Percentiles rank a stretch among this genome's conserved stretches.
phyloP scores from a whole-genome alignment of 306 rosid genomes.

The Begonia masoniana region DNA sequence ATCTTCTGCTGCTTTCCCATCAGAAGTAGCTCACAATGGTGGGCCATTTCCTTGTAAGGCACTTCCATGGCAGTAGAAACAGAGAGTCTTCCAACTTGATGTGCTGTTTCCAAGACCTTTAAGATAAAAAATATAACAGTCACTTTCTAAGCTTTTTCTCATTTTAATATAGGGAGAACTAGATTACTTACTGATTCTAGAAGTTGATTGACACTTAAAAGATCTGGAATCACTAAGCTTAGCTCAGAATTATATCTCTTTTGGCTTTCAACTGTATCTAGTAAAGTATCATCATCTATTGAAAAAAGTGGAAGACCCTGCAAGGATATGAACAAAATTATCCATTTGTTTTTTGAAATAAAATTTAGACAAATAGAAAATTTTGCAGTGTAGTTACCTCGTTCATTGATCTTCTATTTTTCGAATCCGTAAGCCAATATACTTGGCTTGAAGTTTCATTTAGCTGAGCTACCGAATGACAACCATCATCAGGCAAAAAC shows the following conservation, averaged over 20 bases:
- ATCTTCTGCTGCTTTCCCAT: conserved; percentile 63
- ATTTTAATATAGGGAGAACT: conserved; percentile 8
- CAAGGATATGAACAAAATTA: conserved; percentile 4
- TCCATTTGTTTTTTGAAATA: background rate
- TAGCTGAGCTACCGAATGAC: conserved; percentile 50
- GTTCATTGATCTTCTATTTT: conserved; percentile 11
- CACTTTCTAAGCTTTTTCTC: background rate
- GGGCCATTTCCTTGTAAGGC: conserved; percentile 74
- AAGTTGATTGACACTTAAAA: conserved; percentile 71
- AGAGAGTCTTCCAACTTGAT: conserved; percentile 50
- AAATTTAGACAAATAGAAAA: background rate
- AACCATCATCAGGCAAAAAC: conserved; percentile 47
- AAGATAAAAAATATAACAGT: conserved; percentile 1
- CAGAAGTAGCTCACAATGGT: conserved; percentile 64
- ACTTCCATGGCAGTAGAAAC: conserved; percentile 31
- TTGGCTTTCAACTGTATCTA: conserved; percentile 46
- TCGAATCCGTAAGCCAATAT: conserved; percentile 19
- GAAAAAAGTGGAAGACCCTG: conserved; percentile 39
- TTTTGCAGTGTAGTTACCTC: conserved; percentile 13
- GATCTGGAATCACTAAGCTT: conserved; percentile 26
- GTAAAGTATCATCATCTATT: conserved; percentile 42
- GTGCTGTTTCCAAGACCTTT: conserved; percentile 63
- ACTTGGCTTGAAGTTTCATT: conserved; percentile 20
- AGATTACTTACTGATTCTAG: conserved; percentile 71
- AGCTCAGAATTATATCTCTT: conserved; percentile 21